Conservation (phyloP, 768 basidiomycete genomes). For the Leccinum fibrillosum region DNA sequence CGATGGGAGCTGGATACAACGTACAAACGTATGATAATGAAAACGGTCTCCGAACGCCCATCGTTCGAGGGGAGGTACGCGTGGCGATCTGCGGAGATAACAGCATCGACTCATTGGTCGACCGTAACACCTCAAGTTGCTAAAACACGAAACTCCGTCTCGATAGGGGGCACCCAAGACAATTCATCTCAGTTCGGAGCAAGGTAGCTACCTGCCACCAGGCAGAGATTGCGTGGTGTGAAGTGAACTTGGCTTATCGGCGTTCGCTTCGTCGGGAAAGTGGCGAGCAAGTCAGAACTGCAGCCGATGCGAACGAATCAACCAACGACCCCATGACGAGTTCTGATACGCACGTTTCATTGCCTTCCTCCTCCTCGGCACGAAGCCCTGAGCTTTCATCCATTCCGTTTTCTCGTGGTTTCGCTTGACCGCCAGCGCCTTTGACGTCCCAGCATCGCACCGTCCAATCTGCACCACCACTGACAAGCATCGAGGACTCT, state of each 20-base stretch:
- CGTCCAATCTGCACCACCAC: conserved; percentile 92
- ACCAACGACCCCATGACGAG: not conserved
- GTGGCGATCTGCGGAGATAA: not conserved
- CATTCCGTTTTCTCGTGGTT: conserved; percentile 55
- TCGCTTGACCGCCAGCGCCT: conserved; percentile 62
- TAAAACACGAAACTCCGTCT: not conserved
- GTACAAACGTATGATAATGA: conserved; percentile 3
- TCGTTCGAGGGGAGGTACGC: not conserved
- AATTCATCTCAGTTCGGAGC: conserved; percentile 48
- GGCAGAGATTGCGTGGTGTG: conserved; percentile 89
- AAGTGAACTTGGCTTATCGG: conserved; percentile 92
- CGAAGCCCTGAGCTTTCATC: conserved; percentile 32
- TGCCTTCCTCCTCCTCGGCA: conserved; percentile 48
- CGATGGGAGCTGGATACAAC: conserved; percentile 1
- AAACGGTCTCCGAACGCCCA: not conserved
- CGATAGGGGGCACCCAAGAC: not conserved
- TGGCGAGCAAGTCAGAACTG: conserved; percentile 83
- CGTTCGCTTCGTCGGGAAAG: conserved; percentile 95
- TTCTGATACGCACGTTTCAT: conserved; percentile 62
- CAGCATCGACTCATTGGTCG: not conserved
- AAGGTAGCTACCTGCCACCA: conserved; percentile 77
- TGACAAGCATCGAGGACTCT: conserved; percentile 87
- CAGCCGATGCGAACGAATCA: conserved; percentile 6
- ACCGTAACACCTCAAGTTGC: not conserved
- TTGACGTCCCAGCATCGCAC: conserved; percentile 99